These are phyloP conservation scores for Gaillardinia entomophila DNA, from an alignment of 805 yeast genomes.

Conservation along the genomic window DNA sequence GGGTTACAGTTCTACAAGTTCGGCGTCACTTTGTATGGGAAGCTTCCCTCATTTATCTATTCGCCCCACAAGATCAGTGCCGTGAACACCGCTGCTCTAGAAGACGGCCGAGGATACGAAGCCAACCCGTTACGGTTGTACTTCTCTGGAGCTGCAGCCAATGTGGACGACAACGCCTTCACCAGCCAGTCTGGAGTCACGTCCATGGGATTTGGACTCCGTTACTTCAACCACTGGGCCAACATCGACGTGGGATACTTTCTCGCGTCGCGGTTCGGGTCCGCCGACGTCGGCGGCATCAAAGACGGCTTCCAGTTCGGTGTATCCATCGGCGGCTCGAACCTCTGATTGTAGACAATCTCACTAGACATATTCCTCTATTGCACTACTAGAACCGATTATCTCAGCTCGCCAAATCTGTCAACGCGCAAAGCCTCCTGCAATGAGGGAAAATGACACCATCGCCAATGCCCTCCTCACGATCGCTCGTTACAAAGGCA, in stretches of 20 bases:
- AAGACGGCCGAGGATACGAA: constrained; percentile 11
- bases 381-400: too few species aligned
- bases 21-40: constrained; percentile 54
- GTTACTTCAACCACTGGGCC: constrained; percentile 35
- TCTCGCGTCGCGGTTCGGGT: constrained; percentile 18
- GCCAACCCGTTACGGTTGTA: constrained; percentile 45
- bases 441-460: constrained; percentile 25
- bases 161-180: constrained; percentile 30
- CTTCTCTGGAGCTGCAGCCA: constrained; percentile 62
- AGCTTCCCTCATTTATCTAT: constrained; percentile 45
- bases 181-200: constrained; percentile 11
- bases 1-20: constrained; percentile 58
- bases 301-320: constrained; percentile 35
- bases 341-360: constrained; percentile 5
- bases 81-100: constrained; percentile 3
- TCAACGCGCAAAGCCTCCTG: background rate
- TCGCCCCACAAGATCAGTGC: constrained; percentile 9
- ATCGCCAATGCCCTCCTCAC: constrained; percentile 33
- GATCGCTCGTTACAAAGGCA: constrained; percentile 30
- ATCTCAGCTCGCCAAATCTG: too few species aligned
- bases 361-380: background rate
- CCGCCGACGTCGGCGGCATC: constrained; percentile 17
- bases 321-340: constrained; percentile 35
- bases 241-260: constrained; percentile 37
- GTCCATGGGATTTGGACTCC: constrained; percentile 31